Evolutionary conservation across 495 filamentous ascomycete genomes (phyloP).

Genomic region (Annulohypoxylon maeteangense): DNA sequence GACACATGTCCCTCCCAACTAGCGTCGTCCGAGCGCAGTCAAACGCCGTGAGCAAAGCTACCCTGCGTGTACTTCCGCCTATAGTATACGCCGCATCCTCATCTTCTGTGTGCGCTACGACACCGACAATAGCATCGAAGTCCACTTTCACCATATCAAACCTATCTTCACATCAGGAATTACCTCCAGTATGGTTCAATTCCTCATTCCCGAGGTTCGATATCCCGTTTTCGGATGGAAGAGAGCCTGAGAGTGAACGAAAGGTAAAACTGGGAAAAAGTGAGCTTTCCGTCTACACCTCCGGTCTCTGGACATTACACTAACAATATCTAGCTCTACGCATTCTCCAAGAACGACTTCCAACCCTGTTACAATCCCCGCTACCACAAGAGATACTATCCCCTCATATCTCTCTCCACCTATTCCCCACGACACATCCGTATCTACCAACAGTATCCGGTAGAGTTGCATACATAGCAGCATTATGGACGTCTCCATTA

Average conservation of each 20-base stretch:
- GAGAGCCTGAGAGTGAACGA: constrained; percentile 72
- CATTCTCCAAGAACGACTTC: constrained; percentile 85
- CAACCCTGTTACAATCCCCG: constrained; percentile 83
- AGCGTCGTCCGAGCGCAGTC: constrained; percentile 46
- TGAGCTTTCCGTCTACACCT: constrained; percentile 52
- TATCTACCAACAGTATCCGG: constrained; percentile 93
- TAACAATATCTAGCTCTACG: constrained; percentile 71
- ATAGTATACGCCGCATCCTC: constrained; percentile 16
- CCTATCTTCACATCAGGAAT: constrained; percentile 29
- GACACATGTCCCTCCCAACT: constrained; percentile 48
- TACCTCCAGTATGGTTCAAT: constrained; percentile 51
- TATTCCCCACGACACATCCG: constrained; percentile 96
- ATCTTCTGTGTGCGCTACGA: constrained; percentile 13
- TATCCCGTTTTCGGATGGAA: constrained; percentile 22
- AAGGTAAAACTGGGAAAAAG: constrained; percentile 92
- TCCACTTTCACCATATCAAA: background rate
- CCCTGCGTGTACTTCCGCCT: constrained; percentile 32
- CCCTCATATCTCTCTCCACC: constrained; percentile 88
- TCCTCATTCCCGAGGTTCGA: constrained; percentile 44
- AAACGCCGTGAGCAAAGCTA: constrained; percentile 40
- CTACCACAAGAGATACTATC: constrained; percentile 88
- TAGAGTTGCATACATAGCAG: constrained; percentile 88
- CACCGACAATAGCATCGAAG: constrained; percentile 17
- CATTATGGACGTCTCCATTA: constrained; percentile 92
- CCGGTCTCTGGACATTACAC: background rate